These are phyloP conservation scores for Coniochaeta sp. DNA, from an alignment of 2,329 filamentous ascomycete genomes.

Conservation along the genomic window DNA sequence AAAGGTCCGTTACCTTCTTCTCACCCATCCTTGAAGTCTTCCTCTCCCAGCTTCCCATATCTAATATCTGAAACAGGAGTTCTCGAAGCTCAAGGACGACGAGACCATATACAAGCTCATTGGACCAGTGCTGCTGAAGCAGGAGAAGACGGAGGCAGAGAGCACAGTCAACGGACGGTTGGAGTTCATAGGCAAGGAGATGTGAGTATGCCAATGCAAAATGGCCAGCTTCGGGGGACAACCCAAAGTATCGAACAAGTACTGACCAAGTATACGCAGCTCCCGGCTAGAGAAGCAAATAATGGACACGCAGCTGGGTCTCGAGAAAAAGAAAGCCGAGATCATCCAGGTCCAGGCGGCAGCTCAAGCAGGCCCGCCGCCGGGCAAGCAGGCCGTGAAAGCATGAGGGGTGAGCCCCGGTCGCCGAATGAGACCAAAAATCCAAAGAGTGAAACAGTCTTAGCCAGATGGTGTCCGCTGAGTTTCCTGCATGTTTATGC, in stretches of 20 bases:
- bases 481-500: too few species aligned
- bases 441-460: too few species aligned
- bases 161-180: slow-evolving; percentile 85
- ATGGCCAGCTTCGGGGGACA: too few species aligned
- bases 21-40: not conserved
- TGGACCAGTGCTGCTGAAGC: slow-evolving; percentile 87
- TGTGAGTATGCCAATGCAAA: slow-evolving; percentile 48
- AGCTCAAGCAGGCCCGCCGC: slow-evolving; percentile 33
- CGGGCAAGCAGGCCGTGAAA: slow-evolving; percentile 16
- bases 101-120: slow-evolving; percentile 95
- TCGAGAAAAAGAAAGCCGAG: slow-evolving; percentile 52
- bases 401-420: slow-evolving; percentile 17
- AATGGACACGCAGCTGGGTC: slow-evolving; percentile 46
- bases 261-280: slow-evolving; percentile 14
- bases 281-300: slow-evolving; percentile 40
- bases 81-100: slow-evolving; percentile 67
- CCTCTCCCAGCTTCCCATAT: not conserved
- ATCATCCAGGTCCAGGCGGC: slow-evolving; percentile 49
- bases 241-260: not conserved
- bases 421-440: too few species aligned
- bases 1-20: slow-evolving; percentile 47
- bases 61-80: slow-evolving; percentile 54
- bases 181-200: slow-evolving; percentile 89
- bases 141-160: slow-evolving; percentile 84
- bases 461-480: too few species aligned